phyloP scores from a whole-genome alignment of 2,329 filamentous ascomycete species.

The Aspergillus felis region DNA sequence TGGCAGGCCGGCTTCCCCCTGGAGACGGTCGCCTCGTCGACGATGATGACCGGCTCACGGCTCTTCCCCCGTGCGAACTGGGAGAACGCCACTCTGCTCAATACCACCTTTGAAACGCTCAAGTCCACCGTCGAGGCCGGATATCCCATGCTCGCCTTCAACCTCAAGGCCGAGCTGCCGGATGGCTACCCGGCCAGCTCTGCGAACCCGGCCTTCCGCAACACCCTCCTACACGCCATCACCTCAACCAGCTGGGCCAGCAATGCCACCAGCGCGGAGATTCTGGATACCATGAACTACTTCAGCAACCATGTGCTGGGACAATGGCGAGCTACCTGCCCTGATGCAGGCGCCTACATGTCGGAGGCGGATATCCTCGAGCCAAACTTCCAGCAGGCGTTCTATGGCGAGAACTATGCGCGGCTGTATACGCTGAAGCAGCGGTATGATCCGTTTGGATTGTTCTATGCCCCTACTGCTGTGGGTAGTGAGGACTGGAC shows the following conservation, averaged over 20 bases:
- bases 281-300: slow-evolving; percentile 20
- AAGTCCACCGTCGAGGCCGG: slow-evolving; percentile 22
- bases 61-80: slow-evolving; percentile 36
- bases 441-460: slow-evolving; percentile 46
- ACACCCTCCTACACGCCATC: slow-evolving; percentile 23
- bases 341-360: slow-evolving; percentile 26
- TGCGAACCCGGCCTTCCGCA: slow-evolving; percentile 24
- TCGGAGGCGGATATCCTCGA: slow-evolving; percentile 50
- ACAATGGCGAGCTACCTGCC: slow-evolving; percentile 23
- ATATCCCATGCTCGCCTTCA: slow-evolving; percentile 28
- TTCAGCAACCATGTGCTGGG: slow-evolving; percentile 19
- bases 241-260: slow-evolving; percentile 20
- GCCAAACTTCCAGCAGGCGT: slow-evolving; percentile 28
- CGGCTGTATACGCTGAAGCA: slow-evolving; percentile 43
- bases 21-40: slow-evolving; percentile 16
- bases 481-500: slow-evolving; percentile 55
- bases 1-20: slow-evolving; percentile 27
- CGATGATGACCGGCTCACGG: slow-evolving; percentile 26
- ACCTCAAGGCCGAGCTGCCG: slow-evolving; percentile 27
- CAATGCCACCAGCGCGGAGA: slow-evolving; percentile 34
- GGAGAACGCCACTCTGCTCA: slow-evolving; percentile 21
- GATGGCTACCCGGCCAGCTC: slow-evolving; percentile 13
- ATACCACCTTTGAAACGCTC: slow-evolving; percentile 26
- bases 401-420: slow-evolving; percentile 27
- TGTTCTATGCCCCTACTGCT: slow-evolving; percentile 50